Base-by-base conservation (phyloP, 306 rosid genomes). In the Fagus crenata region DNA sequence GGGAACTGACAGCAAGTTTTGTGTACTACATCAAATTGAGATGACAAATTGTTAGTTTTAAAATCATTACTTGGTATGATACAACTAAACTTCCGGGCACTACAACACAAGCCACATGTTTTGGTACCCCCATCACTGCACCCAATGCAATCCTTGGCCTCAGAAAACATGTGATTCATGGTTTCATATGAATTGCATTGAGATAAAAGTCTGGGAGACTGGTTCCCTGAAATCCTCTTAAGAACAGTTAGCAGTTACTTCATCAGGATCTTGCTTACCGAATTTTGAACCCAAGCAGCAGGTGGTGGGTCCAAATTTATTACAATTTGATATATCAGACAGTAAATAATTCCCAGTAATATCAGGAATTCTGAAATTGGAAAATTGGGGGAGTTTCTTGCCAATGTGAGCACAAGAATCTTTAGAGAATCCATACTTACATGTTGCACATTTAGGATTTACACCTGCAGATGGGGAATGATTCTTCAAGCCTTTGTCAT, bases 221-320 rank as follows among this genome's bases (percentile, higher is more conserved):
- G 64, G 64, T 56, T 56, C 33, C 18, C 60, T 49, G 53, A 17
- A 5, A 31, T 51, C 60, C 73, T 55, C 49, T 6, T 6, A n/a
- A 53, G 54, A 70, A 32, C 49, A 15, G 33, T 36, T n/a, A 32
- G 35, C 41, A 18, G 49, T 17, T 55, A 7, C 5, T 53, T 54
- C 80, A 63, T n/a, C 69, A 69, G 58, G 18, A 46, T 74, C 49
- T 12, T 43, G 58, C 28, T n/a, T 56, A 36, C 81, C 41, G 15
- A 69, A 53, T 74, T 41, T 55, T 69, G 68, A 67, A 41, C 32
- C 33, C 64, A 0, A 33, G 22, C 64, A 18, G 64, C 14, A 22
- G 36, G 7, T 22, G 64, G 1, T 56, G 64, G 36, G 22, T 18
- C 4, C 64, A 56, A 12, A 76, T 14, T 39, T 9, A 67, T 53